Evolutionary conservation across 768 basidiomycete genomes (phyloP).

Genomic region (Lactifluus volemus): DNA sequence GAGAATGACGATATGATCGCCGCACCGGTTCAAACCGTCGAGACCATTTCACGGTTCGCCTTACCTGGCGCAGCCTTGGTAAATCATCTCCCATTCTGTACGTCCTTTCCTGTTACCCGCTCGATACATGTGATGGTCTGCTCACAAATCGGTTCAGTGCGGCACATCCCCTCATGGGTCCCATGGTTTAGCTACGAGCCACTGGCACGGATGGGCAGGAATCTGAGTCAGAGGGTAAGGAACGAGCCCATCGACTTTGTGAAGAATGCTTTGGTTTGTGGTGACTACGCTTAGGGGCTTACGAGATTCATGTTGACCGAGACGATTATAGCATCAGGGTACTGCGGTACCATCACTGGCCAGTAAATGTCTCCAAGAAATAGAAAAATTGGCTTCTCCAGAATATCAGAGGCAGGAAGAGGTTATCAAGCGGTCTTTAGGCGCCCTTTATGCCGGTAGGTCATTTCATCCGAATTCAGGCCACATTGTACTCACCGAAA

Average conservation of each 20-base stretch:
- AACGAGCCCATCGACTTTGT: slow-evolving; percentile 6
- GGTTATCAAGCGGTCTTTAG: not conserved
- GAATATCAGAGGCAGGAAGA: not conserved
- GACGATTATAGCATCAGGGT: not conserved
- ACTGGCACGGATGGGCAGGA: not conserved
- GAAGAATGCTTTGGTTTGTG: not conserved
- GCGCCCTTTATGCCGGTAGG: not conserved
- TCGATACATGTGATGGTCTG: too few species aligned
- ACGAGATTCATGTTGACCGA: not conserved
- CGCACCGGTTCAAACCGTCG: not conserved
- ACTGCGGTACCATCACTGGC: not conserved
- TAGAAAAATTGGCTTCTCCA: not conserved
- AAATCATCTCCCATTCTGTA: slow-evolving; percentile 11
- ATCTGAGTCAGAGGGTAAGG: not conserved
- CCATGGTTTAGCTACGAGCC: slow-evolving; percentile 3
- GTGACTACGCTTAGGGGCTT: not conserved
- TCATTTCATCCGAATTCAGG: too few species aligned
- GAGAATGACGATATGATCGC: not conserved
- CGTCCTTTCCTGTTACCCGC: not conserved
- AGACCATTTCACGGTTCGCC: not conserved
- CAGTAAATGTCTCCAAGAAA: not conserved
- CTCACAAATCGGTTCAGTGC: not conserved
- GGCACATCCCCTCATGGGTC: slow-evolving; percentile 5
- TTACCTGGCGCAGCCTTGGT: not conserved
- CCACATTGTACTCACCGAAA: not conserved